Evolutionary conservation across 306 rosid species (phyloP).

Genomic region (Cajanus cajan): DNA sequence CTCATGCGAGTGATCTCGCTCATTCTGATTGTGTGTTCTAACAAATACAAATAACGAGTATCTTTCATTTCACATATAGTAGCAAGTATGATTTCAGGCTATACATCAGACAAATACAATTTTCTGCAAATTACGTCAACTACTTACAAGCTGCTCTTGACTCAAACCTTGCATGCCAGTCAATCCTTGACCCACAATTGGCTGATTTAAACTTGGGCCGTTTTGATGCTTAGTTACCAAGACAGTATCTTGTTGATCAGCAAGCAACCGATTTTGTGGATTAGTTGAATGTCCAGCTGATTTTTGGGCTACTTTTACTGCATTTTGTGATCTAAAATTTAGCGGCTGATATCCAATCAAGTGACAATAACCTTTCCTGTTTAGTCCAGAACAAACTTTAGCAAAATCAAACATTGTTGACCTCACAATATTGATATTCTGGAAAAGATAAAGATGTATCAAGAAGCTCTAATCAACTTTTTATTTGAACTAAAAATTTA

Average conservation of each 20-base stretch:
- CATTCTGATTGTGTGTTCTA: background rate
- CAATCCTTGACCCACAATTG: background rate
- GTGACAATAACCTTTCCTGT: slow-evolving; percentile 83
- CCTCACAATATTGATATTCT: slow-evolving; percentile 3
- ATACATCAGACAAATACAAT: slow-evolving; percentile 22
- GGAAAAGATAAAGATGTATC: slow-evolving; percentile 16
- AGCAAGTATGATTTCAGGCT: slow-evolving; percentile 20
- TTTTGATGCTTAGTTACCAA: slow-evolving; percentile 25
- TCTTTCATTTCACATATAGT: slow-evolving; percentile 15
- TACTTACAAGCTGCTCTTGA: slow-evolving; percentile 1
- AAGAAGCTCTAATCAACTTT: background rate
- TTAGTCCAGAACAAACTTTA: slow-evolving; percentile 39
- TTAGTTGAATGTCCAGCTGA: slow-evolving; percentile 35
- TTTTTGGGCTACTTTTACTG: slow-evolving; percentile 35
- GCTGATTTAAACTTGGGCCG: slow-evolving; percentile 13
- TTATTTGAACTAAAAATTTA: background rate
- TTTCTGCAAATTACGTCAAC: slow-evolving; percentile 23
- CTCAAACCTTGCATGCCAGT: slow-evolving; percentile 31
- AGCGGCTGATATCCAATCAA: slow-evolving; percentile 63
- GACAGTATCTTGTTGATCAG: slow-evolving; percentile 30
- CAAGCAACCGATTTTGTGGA: slow-evolving; percentile 33
- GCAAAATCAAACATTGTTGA: slow-evolving; percentile 20
- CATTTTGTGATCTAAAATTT: slow-evolving; percentile 32
- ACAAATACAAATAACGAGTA: background rate
- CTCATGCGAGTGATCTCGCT: background rate